Evolutionary conservation across 2,329 filamentous ascomycete species (phyloP).

Genomic region (Colletotrichum cuscutae): DNA sequence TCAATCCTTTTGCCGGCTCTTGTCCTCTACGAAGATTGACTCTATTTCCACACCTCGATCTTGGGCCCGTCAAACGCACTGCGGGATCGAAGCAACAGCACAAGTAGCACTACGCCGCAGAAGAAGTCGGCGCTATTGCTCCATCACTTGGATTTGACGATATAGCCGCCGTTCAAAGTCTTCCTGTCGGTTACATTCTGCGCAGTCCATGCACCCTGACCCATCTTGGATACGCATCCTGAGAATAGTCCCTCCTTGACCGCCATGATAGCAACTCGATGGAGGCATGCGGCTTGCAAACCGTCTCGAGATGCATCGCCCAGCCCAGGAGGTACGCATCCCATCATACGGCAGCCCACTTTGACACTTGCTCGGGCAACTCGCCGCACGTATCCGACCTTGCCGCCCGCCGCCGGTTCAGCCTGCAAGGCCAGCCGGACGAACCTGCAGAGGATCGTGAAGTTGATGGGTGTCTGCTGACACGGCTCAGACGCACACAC

Average conservation of each 20-base stretch:
- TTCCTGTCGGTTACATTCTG: background rate
- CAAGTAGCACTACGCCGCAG: background rate
- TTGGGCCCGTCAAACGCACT: background rate
- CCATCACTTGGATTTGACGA: background rate
- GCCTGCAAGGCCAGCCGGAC: background rate
- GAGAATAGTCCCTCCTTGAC: background rate
- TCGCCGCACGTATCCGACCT: background rate
- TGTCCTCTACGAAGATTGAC: background rate
- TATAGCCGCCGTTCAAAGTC: background rate
- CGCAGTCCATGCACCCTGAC: background rate
- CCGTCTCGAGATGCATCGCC: background rate
- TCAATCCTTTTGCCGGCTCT: background rate
- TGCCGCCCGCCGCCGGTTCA: background rate
- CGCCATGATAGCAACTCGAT: background rate
- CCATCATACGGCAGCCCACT: background rate
- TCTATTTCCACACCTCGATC: background rate
- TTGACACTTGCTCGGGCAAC: background rate
- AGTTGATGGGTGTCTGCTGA: background rate
- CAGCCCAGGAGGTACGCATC: background rate
- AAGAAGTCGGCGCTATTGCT: background rate
- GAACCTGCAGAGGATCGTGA: background rate
- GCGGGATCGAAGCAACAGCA: background rate
- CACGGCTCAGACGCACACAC: background rate
- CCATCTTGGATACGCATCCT: background rate
- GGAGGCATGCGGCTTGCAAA: background rate